Percentiles rank a stretch among this genome's conserved stretches.
phyloP scores from a whole-genome alignment of 768 basidiomycete genomes.

The Tulasnella sp. region DNA sequence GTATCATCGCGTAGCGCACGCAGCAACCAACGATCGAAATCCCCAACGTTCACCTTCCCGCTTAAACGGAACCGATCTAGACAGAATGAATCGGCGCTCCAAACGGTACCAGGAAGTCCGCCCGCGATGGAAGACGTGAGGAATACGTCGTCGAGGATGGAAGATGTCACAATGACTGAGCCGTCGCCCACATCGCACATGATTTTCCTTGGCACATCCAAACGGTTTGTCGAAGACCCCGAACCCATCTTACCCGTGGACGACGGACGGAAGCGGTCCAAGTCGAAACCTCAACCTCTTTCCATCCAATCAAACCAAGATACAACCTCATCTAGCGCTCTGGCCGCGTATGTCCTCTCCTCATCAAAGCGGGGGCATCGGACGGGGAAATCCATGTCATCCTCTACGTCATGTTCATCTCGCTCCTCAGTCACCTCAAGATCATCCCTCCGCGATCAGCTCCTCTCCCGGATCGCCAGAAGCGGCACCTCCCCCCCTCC shows the following conservation, averaged over 20 bases:
- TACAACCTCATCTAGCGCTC: background rate
- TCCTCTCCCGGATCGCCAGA: slow-evolving; percentile 37
- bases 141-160: too few species aligned
- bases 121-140: too few species aligned
- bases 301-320: too few species aligned
- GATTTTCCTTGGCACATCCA: background rate
- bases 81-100: too few species aligned
- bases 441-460: slow-evolving; percentile 48
- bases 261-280: slow-evolving; percentile 2
- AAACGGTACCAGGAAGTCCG: too few species aligned
- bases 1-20: background rate
- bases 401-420: slow-evolving; percentile 32
- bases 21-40: background rate
- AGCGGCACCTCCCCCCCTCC: slow-evolving; percentile 33
- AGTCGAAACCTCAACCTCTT: slow-evolving; percentile 1
- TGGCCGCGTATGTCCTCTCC: slow-evolving; percentile 7
- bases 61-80: too few species aligned
- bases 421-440: slow-evolving; percentile 26
- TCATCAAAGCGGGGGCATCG: slow-evolving; percentile 21
- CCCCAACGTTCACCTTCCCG: too few species aligned
- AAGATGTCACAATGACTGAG: too few species aligned
- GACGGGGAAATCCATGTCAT: slow-evolving; percentile 47
- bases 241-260: background rate
- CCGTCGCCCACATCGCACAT: background rate
- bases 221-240: too few species aligned